These are phyloP conservation scores for Fusarium fujikuroi DNA, from an alignment of 2,329 filamentous ascomycete species.

Conservation along the genomic window DNA sequence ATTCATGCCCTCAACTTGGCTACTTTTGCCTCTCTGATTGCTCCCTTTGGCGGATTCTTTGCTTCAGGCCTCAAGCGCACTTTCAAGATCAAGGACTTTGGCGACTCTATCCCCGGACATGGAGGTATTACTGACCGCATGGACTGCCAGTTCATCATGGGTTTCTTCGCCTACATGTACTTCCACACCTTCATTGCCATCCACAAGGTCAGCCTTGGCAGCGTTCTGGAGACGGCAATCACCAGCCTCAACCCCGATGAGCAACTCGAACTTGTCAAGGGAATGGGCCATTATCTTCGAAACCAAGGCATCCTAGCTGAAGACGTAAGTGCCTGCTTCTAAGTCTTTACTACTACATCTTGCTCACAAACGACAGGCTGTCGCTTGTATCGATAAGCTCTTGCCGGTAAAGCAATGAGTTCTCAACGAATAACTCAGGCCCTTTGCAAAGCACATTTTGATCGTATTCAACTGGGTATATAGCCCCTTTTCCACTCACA, in stretches of 20 bases:
- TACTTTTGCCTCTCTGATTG: slow-evolving; percentile 94
- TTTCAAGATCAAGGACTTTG: slow-evolving; percentile 99
- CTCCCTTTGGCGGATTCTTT: slow-evolving; percentile 98
- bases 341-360: neutral
- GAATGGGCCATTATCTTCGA: slow-evolving; percentile 70
- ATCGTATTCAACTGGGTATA: slow-evolving; percentile 26
- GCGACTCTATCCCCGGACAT: slow-evolving; percentile 96
- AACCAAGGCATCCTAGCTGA: slow-evolving; percentile 66
- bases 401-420: slow-evolving; percentile 38
- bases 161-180: slow-evolving; percentile 98
- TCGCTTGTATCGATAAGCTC: slow-evolving; percentile 43
- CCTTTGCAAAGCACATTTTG: slow-evolving; percentile 20
- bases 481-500: slow-evolving; percentile 22
- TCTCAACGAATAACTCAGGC: neutral
- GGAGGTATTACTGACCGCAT: slow-evolving; percentile 98
- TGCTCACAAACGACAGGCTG: slow-evolving; percentile 37
- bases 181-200: slow-evolving; percentile 97
- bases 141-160: slow-evolving; percentile 99
- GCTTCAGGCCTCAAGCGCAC: slow-evolving; percentile 97
- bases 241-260: slow-evolving; percentile 88
- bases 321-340: slow-evolving; percentile 41
- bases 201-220: slow-evolving; percentile 85
- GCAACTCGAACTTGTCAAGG: slow-evolving; percentile 82
- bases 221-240: slow-evolving; percentile 90
- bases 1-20: slow-evolving; percentile 91